Evolutionary conservation across 2,329 filamentous ascomycete species (phyloP).

Genomic region (Diaporthe aspalathi): DNA sequence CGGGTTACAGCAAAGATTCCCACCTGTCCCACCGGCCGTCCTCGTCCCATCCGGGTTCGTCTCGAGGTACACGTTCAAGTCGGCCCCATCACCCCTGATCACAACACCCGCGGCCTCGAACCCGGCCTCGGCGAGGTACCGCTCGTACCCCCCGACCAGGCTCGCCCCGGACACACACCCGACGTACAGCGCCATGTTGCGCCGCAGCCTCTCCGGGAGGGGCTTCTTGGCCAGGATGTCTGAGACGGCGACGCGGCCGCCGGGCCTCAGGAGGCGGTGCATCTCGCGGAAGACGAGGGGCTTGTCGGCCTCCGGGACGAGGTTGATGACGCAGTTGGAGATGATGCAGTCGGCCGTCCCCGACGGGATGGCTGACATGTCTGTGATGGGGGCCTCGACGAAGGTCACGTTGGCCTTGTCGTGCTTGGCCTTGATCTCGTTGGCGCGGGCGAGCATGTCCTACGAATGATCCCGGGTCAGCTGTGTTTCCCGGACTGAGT

Average conservation of each 20-base stretch:
- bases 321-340: slow-evolving; percentile 73
- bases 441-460: slow-evolving; percentile 66
- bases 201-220: slow-evolving; percentile 60
- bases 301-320: slow-evolving; percentile 65
- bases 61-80: slow-evolving; percentile 61
- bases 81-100: slow-evolving; percentile 57
- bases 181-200: slow-evolving; percentile 65
- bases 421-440: slow-evolving; percentile 54
- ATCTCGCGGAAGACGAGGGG: slow-evolving; percentile 67
- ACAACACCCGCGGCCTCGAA: slow-evolving; percentile 59
- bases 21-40: slow-evolving; percentile 36
- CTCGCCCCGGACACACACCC: slow-evolving; percentile 71
- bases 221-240: slow-evolving; percentile 67
- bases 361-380: slow-evolving; percentile 57
- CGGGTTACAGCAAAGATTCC: slow-evolving; percentile 41
- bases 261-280: slow-evolving; percentile 65
- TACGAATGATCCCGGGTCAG: slow-evolving; percentile 43
- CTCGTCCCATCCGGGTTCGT: slow-evolving; percentile 44
- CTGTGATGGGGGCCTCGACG: slow-evolving; percentile 62
- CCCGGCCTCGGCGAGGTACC: slow-evolving; percentile 61
- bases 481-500: neutral
- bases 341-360: slow-evolving; percentile 66
- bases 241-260: slow-evolving; percentile 68
- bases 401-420: slow-evolving; percentile 60
- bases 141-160: slow-evolving; percentile 61